Base-by-base conservation (phyloP, 1,284 basidiomycete species). In the Pseudozyma sp. region DNA sequence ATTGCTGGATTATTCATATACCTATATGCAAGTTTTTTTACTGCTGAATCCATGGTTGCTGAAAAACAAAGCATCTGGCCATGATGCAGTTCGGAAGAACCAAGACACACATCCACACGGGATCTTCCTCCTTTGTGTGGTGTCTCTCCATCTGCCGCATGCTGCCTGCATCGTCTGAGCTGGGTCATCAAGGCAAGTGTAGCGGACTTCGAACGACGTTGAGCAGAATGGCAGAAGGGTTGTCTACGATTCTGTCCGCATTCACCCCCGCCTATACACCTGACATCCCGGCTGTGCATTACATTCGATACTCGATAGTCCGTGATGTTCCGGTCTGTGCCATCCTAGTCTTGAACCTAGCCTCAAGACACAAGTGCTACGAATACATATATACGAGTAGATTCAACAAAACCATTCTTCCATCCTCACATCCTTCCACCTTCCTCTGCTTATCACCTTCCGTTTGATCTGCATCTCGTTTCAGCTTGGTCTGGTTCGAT, bases 361-460 rank as follows among this genome's bases (percentile, higher is more conserved):
- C 5, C 14, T 9, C 13, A 44, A 70, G 57, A 63, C 52, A 59
- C 67, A 59, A 63, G 67, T 70, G 67, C 59, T 63, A 52, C 60
- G 44, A 70, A 70, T 38, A 54, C 67, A 70, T 70, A 70, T 70
- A 70, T 70, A 70, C 60, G 52, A 70, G 35, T 48, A 25, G 35
- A 50, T 38, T 6, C n/a, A 16, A 16, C 13, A 25, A 13, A 53
- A 54, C n/a, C 52, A 44, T 34, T 40, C 36, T 60, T 36, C 45
- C 60, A 59, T 70, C 53, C 39, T 42, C 47, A 18, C 47, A 25
- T 19, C 18, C 16, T 13, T 18, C 18, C 47, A 1, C 34, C 47
- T 34, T 49, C 12, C 31, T 42, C 31, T 47, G 39, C 39, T 21
- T 44, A 53, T 31, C 25, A 31, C 6, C 25, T 31, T 31, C 6